These are phyloP conservation scores for Mycena rebaudengoi DNA, from an alignment of 768 basidiomycete genomes.

Conservation along the genomic window DNA sequence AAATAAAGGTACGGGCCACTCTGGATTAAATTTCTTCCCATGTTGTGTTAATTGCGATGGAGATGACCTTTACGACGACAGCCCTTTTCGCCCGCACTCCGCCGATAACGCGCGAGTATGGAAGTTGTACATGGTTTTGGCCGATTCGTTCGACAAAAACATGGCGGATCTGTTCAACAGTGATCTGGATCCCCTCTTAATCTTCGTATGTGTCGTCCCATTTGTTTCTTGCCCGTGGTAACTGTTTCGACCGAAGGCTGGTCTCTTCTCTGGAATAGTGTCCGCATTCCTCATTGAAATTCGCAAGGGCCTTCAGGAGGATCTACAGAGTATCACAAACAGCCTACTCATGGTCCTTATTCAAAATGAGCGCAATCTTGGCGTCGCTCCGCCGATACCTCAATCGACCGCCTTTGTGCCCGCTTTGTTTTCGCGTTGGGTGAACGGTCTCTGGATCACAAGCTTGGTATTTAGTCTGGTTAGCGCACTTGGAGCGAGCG, in stretches of 20 bases:
- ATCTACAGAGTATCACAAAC: conserved; percentile 1
- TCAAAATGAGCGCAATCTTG: not conserved
- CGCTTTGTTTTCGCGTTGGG: not conserved
- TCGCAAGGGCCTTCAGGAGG: not conserved
- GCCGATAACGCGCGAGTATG: not conserved
- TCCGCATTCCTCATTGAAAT: conserved; percentile 9
- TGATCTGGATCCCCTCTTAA: conserved; percentile 3
- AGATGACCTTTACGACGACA: too few species aligned
- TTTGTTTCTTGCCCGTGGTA: too few species aligned
- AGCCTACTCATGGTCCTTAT: not conserved
- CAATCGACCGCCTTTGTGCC: not conserved
- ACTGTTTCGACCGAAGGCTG: too few species aligned
- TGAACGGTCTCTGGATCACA: conserved; percentile 10
- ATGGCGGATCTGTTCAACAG: not conserved
- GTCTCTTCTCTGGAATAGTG: conserved; percentile 7
- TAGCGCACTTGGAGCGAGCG: conserved; percentile 7
- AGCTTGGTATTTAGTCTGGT: conserved; percentile 1
- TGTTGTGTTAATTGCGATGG: too few species aligned
- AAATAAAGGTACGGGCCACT: too few species aligned
- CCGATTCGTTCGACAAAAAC: not conserved
- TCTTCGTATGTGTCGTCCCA: conserved; percentile 2
- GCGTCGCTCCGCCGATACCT: not conserved
- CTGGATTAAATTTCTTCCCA: too few species aligned
- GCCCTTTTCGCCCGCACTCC: not conserved
- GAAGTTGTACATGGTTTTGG: not conserved